A percentile compares a stretch with the other conserved stretches of the same genome.
phyloP scores from a whole-genome alignment of 164 flowering plant genomes.

The Magnolia sinica region DNA sequence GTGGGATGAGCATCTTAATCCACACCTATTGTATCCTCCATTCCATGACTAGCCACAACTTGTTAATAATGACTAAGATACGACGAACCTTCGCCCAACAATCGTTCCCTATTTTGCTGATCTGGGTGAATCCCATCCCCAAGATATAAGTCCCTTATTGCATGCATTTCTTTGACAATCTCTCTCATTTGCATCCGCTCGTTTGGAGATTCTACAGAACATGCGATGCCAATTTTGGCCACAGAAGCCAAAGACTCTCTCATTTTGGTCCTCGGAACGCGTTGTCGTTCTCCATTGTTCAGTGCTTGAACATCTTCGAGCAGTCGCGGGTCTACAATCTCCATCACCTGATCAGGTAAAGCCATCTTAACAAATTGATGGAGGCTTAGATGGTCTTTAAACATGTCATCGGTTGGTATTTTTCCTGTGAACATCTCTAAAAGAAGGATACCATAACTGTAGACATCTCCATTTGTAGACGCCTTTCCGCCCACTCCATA shows the following conservation, averaged over 20 bases:
- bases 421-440: slow-evolving; percentile 8
- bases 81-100: too few relatives aligned
- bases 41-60: too few relatives aligned
- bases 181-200: slow-evolving; percentile 18
- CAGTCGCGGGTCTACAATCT: neutral
- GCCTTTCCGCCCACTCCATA: slow-evolving; percentile 5
- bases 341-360: neutral
- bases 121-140: neutral
- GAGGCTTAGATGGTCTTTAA: slow-evolving; percentile 5
- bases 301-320: neutral
- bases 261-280: neutral
- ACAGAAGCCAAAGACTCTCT: neutral
- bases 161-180: slow-evolving; percentile 7
- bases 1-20: too few relatives aligned
- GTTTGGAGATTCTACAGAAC: slow-evolving; percentile 14
- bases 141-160: neutral
- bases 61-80: too few relatives aligned
- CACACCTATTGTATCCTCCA: too few relatives aligned
- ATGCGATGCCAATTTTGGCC: slow-evolving; percentile 4
- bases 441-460: neutral
- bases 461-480: slow-evolving; percentile 4
- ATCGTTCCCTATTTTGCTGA: too few relatives aligned
- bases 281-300: too few relatives aligned
- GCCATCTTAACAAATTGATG: slow-evolving; percentile 4
- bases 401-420: neutral